These are phyloP conservation scores for Mycena alexandri DNA, from an alignment of 768 basidiomycete genomes.

Conservation along the genomic window DNA sequence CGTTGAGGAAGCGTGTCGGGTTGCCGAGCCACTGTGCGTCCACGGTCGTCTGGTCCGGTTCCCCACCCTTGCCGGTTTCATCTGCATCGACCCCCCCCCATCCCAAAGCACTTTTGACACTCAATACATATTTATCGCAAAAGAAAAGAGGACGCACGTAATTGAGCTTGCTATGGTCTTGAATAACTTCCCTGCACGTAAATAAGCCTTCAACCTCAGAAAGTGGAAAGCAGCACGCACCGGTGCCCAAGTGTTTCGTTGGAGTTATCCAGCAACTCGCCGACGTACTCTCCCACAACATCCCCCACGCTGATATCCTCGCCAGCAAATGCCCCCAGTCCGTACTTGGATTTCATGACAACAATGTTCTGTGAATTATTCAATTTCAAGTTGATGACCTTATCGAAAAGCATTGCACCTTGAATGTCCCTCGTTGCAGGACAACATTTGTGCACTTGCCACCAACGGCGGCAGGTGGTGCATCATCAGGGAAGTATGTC, in stretches of 20 bases:
- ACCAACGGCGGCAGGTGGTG: too few species aligned
- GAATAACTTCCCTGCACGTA: too few species aligned
- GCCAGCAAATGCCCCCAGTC: constrained; percentile 18
- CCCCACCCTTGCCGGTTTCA: too few species aligned
- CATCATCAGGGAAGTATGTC: not conserved
- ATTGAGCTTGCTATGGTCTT: not conserved
- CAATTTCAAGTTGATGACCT: too few species aligned
- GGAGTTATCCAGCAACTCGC: not conserved
- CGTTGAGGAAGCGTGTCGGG: constrained; percentile 20
- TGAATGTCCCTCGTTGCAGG: constrained; percentile 7
- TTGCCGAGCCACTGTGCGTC: constrained; percentile 26
- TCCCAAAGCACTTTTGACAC: not conserved
- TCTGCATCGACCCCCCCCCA: not conserved
- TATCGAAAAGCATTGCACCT: not conserved
- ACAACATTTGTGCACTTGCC: constrained; percentile 1
- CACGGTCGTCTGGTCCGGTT: too few species aligned
- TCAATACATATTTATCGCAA: not conserved
- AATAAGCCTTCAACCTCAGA: too few species aligned
- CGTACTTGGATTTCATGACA: constrained; percentile 3
- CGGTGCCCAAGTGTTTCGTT: not conserved
- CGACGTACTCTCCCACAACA: constrained; percentile 18
- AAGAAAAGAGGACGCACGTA: not conserved
- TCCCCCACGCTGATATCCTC: not conserved
- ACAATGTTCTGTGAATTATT: not conserved
- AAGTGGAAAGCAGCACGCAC: not conserved